Evolutionary conservation across 169 alveolate genomes (phyloP).

Genomic region (Eimeria praecox): DNA sequence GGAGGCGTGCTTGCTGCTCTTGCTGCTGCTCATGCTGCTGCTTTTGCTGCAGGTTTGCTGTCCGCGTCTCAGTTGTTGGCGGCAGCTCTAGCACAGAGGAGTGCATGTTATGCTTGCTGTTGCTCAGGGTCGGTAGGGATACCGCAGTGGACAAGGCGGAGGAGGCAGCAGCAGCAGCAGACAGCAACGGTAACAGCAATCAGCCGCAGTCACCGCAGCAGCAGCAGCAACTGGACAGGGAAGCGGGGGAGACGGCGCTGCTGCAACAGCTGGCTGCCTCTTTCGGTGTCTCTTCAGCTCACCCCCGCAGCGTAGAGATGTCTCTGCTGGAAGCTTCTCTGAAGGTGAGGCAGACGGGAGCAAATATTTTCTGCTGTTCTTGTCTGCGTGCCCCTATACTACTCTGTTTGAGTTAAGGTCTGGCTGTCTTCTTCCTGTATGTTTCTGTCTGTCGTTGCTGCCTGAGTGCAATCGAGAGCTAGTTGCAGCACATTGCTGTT

Average conservation of each 20-base stretch:
- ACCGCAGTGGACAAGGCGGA: not conserved
- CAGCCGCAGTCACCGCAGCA: not conserved
- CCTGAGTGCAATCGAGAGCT: too few species aligned
- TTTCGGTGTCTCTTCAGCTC: conserved; percentile 36
- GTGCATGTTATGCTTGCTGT: not conserved
- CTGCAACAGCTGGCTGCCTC: conserved; percentile 55
- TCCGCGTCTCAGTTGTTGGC: not conserved
- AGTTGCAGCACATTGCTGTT: too few species aligned
- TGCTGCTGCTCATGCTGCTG: conserved; percentile 47
- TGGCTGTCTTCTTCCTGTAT: not conserved
- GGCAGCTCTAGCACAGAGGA: conserved; percentile 12
- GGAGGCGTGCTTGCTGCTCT: not conserved
- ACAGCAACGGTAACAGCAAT: not conserved
- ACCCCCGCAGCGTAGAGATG: conserved; percentile 39
- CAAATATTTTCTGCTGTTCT: not conserved
- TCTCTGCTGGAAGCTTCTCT: conserved; percentile 17
- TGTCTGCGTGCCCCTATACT: not conserved
- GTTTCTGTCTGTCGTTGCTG: not conserved
- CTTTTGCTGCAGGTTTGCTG: not conserved
- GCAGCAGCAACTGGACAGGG: conserved; percentile 54
- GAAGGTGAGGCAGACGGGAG: not conserved
- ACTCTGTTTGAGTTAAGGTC: not conserved
- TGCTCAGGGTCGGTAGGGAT: conserved; percentile 45
- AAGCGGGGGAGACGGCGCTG: conserved; percentile 22
- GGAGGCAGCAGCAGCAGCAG: conserved; percentile 26